A percentile compares a stretch with the other conserved stretches of the same genome.
Conservation (phyloP, 345 rosid genomes). For the Passiflora organensis region DNA sequence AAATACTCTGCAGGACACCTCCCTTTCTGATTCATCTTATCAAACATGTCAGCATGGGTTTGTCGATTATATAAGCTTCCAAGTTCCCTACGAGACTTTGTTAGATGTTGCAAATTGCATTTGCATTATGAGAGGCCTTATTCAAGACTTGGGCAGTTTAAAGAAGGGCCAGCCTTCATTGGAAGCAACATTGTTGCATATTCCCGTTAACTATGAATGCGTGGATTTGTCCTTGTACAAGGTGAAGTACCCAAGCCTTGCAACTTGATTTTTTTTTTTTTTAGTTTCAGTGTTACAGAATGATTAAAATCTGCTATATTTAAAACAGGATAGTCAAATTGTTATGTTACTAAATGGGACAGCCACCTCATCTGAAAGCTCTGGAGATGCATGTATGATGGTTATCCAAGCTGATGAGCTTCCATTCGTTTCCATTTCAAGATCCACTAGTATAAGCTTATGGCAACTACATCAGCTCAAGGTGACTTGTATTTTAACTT, state of each 20-base stretch:
- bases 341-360: slow-evolving; percentile 57
- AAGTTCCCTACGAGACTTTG: slow-evolving; percentile 47
- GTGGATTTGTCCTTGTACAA: slow-evolving; percentile 80
- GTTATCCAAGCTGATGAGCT: slow-evolving; percentile 60
- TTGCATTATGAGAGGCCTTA: slow-evolving; percentile 54
- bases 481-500: slow-evolving; percentile 33
- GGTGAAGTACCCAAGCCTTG: slow-evolving; percentile 35
- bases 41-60: slow-evolving; percentile 32
- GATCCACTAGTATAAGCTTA: slow-evolving; percentile 29
- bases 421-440: slow-evolving; percentile 53
- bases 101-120: slow-evolving; percentile 47
- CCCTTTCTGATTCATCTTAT: slow-evolving; percentile 25
- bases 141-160: slow-evolving; percentile 29
- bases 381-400: slow-evolving; percentile 84
- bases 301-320: slow-evolving; percentile 10
- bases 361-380: slow-evolving; percentile 38
- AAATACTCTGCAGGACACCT: slow-evolving; percentile 34
- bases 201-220: slow-evolving; percentile 59
- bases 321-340: slow-evolving; percentile 60
- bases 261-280: not conserved
- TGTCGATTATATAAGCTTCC: slow-evolving; percentile 66
- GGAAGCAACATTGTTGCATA: slow-evolving; percentile 57
- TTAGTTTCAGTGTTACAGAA: not conserved
- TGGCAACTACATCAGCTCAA: slow-evolving; percentile 60
- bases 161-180: slow-evolving; percentile 36